Evolutionary conservation across 164 flowering plant genomes (phyloP), one percentile per base, ranked within the genome.

Genomic region (Sedum album): DNA sequence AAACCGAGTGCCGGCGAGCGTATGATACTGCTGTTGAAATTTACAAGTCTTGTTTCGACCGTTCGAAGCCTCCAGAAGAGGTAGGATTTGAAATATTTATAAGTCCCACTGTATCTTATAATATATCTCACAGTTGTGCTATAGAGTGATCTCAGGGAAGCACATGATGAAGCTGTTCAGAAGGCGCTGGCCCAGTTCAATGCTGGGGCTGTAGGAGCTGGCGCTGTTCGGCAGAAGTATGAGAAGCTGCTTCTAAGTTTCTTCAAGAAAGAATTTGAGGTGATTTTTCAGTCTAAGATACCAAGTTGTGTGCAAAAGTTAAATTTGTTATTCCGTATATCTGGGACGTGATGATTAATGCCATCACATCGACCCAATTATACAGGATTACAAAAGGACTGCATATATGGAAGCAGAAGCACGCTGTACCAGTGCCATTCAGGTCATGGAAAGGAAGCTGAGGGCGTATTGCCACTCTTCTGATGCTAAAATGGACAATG

Each of bases 1-100:
- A 95, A 82, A 82, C 95, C 69, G 99, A 92, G 82, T 92, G 99
- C 76, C 81, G 93, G 30, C 82, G 85, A 75, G 98, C 98, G 41
- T 92, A 76, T 79, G 99, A 95, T 67, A 66, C 77, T 64, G 97
- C 95, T 66, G 71, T 88, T 46, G 98, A 95, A 68, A 79, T 69
- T 62, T 95, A 92, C 73, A 86, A 82, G 97, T 81, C 96, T 53
- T 66, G 85, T 33, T 90, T 95, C 84, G 98, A 95, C 74, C 90
- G 93, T 69, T 80, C 94, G 53, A 90, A 85, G 79, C 94, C 91
- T 65, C 87, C 97, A 36, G 99, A 90, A 69, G 99, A 95, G 82
- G 99, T 95, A 73, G 77, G 86, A 81, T 4, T 57, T 65, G n/a
- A 23, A 21, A 4, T 41, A 36, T 35, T 4, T 25, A 1, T 38